phyloP scores from a whole-genome alignment of 2,329 filamentous ascomycete species.

The Gremmenia infestans region DNA sequence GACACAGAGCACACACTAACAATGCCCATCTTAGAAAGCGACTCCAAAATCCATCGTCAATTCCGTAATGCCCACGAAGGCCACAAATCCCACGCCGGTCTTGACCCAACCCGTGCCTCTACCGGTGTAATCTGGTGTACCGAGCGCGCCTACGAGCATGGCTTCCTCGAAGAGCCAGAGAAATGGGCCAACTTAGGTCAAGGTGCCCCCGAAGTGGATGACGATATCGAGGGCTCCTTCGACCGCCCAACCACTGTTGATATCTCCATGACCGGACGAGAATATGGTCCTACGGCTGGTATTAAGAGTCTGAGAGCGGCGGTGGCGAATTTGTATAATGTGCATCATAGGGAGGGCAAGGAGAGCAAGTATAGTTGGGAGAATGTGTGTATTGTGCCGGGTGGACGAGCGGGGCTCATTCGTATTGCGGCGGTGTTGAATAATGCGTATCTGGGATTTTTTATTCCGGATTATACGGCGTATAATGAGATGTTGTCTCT shows the following conservation, averaged over 20 bases:
- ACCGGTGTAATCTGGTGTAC: conserved; percentile 95
- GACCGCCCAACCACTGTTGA: conserved; percentile 73
- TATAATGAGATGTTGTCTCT: conserved; percentile 97
- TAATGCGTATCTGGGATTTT: conserved; percentile 89
- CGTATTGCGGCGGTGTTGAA: conserved; percentile 91
- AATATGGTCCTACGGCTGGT: conserved; percentile 91
- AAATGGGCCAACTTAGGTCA: conserved; percentile 92
- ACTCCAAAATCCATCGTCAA: conserved; percentile 79
- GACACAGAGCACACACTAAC: background rate
- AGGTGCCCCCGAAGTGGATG: conserved; percentile 89
- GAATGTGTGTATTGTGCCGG: conserved; percentile 94
- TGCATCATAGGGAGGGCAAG: conserved; percentile 83
- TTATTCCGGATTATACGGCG: conserved; percentile 91
- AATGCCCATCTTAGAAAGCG: conserved; percentile 54
- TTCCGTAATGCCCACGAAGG: conserved; percentile 89
- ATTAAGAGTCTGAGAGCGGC: conserved; percentile 88
- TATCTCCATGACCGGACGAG: conserved; percentile 70
- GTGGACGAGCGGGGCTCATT: conserved; percentile 87
- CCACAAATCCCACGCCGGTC: conserved; percentile 83
- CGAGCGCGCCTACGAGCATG: conserved; percentile 82
- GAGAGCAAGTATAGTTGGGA: conserved; percentile 91
- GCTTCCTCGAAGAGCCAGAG: conserved; percentile 76
- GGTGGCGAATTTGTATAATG: conserved; percentile 89
- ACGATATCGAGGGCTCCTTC: conserved; percentile 88
- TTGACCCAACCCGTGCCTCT: conserved; percentile 80